Evolutionary conservation across 1,284 basidiomycete genomes (phyloP), one percentile per base, ranked within the genome.

Genomic region (Mrakiaceae sp.): DNA sequence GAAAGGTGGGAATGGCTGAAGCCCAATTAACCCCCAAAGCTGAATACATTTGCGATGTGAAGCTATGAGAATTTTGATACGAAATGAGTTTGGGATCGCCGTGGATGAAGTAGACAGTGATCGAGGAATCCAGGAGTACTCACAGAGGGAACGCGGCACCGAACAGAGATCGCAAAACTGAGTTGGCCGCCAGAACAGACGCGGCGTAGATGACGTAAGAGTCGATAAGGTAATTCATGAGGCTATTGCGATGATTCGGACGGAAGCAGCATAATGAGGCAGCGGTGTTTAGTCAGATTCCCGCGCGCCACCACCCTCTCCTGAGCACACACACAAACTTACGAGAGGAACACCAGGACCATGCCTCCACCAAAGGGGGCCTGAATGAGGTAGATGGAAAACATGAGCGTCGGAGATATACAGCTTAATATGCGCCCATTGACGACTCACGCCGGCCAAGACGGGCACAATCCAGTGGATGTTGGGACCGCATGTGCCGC

Each of bases 171-270:
- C 87, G 82, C 27, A 87, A 73, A 56, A 89, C 82, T 40, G 87
- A 82, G 51, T 85, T 86, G 62, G 86, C 82, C 3, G 87, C 85
- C 46, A 86, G 79, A 6, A 84, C 84, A 64, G 82, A 83, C 7
- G 52, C 52, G 1, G 72, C 71, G 43, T 65, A 69, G 63, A 70
- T 62, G 46, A 69, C 63, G 63, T 73, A 74, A 1, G 67, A 67
- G 63, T 74, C 73, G 54, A 74, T 71, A 51, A 74, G 72, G 68
- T 74, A 74, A 67, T 65, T 48, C 46, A 5, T 27, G 49, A 52
- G 6, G 5, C 16, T 16, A 11, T 27, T 27, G 27, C 27, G 27
- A 27, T 27, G 27, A 27, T 27, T 27, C 27, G 27, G 27, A 27
- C 27, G 27, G 27, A 27, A 27, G 27, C 27, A 27, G 27, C 27